Evolutionary conservation across 1,284 basidiomycete species (phyloP).

Genomic region (Sporisorium sorghi): DNA sequence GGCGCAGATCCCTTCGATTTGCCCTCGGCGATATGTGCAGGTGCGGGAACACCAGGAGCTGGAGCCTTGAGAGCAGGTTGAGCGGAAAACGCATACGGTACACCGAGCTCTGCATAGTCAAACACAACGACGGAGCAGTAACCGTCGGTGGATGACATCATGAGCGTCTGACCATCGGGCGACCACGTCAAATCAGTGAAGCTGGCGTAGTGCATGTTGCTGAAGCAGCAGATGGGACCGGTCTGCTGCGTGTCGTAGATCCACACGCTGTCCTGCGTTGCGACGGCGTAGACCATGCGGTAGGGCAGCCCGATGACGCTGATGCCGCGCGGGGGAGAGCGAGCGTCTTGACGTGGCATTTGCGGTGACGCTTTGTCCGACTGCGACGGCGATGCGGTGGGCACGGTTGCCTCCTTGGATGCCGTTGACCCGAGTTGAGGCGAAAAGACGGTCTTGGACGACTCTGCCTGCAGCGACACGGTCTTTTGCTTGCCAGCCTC

Average conservation of each 20-base stretch:
- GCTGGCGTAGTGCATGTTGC: conserved; percentile 95
- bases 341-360: conserved; percentile 23
- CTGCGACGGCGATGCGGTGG: conserved; percentile 27
- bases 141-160: conserved; percentile 92
- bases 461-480: conserved; percentile 68
- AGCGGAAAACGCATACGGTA: conserved; percentile 69
- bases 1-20: conserved; percentile 31
- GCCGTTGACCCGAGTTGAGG: conserved; percentile 16
- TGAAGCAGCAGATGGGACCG: conserved; percentile 89
- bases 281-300: conserved; percentile 93
- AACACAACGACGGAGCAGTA: conserved; percentile 91
- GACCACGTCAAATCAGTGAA: conserved; percentile 98
- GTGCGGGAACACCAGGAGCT: conserved; percentile 28
- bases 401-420: not conserved
- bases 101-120: conserved; percentile 85
- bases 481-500: conserved; percentile 78
- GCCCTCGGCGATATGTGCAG: conserved; percentile 36
- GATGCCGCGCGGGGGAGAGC: conserved; percentile 37
- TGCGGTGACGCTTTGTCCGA: conserved; percentile 16
- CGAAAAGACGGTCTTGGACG: conserved; percentile 16
- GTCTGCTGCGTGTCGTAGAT: conserved; percentile 98
- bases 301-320: conserved; percentile 90
- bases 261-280: conserved; percentile 93
- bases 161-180: conserved; percentile 90
- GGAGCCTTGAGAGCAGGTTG: conserved; percentile 57